Evolutionary conservation across 805 yeast genomes (phyloP).

Genomic region (Brettanomyces custersianus): DNA sequence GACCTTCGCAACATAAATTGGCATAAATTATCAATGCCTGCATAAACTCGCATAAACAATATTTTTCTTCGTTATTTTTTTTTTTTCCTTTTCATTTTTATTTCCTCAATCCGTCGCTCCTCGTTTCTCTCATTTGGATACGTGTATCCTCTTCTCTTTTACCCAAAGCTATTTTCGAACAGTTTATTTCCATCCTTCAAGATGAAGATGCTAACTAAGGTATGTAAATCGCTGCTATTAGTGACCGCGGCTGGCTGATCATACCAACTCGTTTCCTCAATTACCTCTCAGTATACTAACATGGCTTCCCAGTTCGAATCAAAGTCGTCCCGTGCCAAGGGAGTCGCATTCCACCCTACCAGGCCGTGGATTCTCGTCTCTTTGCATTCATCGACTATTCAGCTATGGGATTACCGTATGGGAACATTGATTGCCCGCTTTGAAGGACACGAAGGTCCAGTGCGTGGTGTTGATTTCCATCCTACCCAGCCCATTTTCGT

Average conservation of each 20-base stretch:
- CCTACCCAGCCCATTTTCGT: slow-evolving; percentile 97
- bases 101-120: too few species aligned
- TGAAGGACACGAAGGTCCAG: slow-evolving; percentile 98
- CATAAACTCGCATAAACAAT: too few species aligned
- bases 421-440: slow-evolving; percentile 93
- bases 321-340: slow-evolving; percentile 94
- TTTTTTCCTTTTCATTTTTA: too few species aligned
- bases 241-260: neutral
- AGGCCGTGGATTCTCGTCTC: slow-evolving; percentile 95
- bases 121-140: too few species aligned
- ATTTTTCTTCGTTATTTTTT: too few species aligned
- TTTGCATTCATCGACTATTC: slow-evolving; percentile 95
- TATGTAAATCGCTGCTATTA: slow-evolving; percentile 24
- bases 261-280: neutral
- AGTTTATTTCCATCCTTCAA: too few species aligned
- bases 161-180: too few species aligned
- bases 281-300: slow-evolving; percentile 4
- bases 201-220: slow-evolving; percentile 81
- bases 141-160: too few species aligned
- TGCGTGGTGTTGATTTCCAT: slow-evolving; percentile 90
- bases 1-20: too few species aligned
- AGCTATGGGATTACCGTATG: slow-evolving; percentile 99
- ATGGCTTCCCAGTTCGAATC: slow-evolving; percentile 66
- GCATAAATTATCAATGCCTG: too few species aligned
- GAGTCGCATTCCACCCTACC: slow-evolving; percentile 94